A percentile compares a stretch with the other conserved stretches of the same genome.
Conservation (phyloP, 2,329 filamentous ascomycete species). For the Ascochyta viciae-villosae region DNA sequence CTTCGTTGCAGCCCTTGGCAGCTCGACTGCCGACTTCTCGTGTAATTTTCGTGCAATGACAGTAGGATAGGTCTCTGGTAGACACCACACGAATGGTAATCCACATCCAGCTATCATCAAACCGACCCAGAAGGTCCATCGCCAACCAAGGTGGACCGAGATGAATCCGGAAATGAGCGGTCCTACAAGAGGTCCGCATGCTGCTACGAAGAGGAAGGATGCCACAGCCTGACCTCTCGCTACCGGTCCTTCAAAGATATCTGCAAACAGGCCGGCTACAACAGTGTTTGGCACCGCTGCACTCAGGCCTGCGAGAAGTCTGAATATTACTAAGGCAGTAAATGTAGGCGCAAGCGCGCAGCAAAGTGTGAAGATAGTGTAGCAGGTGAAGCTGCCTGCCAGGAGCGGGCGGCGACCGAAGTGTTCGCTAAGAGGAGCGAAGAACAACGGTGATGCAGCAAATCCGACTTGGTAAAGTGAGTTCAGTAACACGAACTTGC, state of each 20-base stretch:
- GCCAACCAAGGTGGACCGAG: constrained; percentile 64
- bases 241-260: constrained; percentile 64
- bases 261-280: constrained; percentile 65
- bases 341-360: constrained; percentile 51
- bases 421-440: constrained; percentile 50
- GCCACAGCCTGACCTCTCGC: constrained; percentile 67
- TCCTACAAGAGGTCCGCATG: constrained; percentile 66
- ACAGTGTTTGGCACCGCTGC: constrained; percentile 60
- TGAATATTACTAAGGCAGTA: constrained; percentile 47
- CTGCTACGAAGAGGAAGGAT: constrained; percentile 56
- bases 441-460: constrained; percentile 48
- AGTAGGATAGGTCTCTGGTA: constrained; percentile 57
- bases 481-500: constrained; percentile 50
- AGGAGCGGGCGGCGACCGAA: constrained; percentile 53
- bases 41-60: constrained; percentile 25
- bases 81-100: constrained; percentile 61
- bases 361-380: constrained; percentile 50
- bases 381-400: constrained; percentile 54
- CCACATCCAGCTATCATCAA: constrained; percentile 69
- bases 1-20: background rate
- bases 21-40: background rate
- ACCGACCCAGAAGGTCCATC: constrained; percentile 73
- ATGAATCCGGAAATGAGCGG: constrained; percentile 69
- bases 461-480: constrained; percentile 55
- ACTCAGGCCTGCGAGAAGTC: constrained; percentile 48